These are phyloP conservation scores for Bocquillonia castaneifolia DNA, from an alignment of 441 rosid genomes.

Conservation along the genomic window DNA sequence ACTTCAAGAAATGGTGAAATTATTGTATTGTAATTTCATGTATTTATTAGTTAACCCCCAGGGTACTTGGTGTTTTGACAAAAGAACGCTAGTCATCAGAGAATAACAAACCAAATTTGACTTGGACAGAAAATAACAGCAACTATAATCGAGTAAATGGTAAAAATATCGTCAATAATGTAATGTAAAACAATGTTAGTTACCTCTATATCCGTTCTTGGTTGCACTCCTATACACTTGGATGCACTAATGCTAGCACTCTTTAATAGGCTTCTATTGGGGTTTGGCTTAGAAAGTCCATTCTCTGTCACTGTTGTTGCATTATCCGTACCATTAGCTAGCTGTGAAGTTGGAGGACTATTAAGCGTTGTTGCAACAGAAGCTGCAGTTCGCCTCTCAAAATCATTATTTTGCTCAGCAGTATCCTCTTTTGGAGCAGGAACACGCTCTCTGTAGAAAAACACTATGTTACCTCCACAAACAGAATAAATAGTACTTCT, in stretches of 20 bases:
- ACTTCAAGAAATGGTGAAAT: neutral
- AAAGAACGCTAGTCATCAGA: neutral
- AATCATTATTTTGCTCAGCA: slow-evolving; percentile 34
- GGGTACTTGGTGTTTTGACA: neutral
- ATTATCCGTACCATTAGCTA: slow-evolving; percentile 42
- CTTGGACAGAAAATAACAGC: neutral
- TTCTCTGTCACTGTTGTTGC: slow-evolving; percentile 31
- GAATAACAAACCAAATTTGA: neutral
- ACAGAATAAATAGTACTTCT: neutral
- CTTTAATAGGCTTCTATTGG: slow-evolving; percentile 76
- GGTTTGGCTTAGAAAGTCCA: slow-evolving; percentile 32
- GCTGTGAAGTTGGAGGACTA: slow-evolving; percentile 34
- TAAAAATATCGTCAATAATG: neutral
- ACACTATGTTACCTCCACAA: slow-evolving; percentile 15
- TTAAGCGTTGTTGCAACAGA: slow-evolving; percentile 52
- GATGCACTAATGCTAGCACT: slow-evolving; percentile 96
- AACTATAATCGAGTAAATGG: neutral
- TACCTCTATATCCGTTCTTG: slow-evolving; percentile 53
- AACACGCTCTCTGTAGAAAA: slow-evolving; percentile 69
- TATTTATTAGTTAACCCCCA: neutral
- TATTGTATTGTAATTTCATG: neutral
- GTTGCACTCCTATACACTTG: slow-evolving; percentile 61
- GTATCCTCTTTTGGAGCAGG: slow-evolving; percentile 50
- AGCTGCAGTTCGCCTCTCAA: slow-evolving; percentile 46
- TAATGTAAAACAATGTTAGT: neutral